Evolutionary conservation across 2,329 filamentous ascomycete species (phyloP), one percentile per base, ranked within the genome.

Genomic region (Metarhizium brunneum): DNA sequence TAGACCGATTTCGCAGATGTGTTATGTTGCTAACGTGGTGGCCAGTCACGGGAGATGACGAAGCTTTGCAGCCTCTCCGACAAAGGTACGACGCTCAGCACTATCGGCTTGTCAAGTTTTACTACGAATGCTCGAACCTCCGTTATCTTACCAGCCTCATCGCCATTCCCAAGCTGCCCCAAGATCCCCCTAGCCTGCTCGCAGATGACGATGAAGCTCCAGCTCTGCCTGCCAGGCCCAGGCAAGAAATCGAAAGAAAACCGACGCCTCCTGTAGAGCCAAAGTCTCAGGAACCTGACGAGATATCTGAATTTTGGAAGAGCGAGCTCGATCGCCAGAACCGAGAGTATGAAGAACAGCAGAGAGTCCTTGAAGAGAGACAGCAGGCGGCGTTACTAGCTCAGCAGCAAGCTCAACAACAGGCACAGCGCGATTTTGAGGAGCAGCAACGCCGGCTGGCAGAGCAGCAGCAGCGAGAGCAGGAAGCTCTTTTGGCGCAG

Each of bases 291-390:
- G 94, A 96, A 64, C 92, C 92, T 0, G 92, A 94, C 66, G 90
- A 95, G 51, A 97, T 99, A 67, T 90, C 90, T 53, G 94, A 99
- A 65, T 99, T 99, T 71, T 99, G 94, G 94, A 95, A 95, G 73
- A 89, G 84, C 63, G 92, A 97, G 70, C 83, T 96, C 59, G 87
- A 88, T 61, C 83, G 91, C 38, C 91, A 96, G 69, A 95, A 97
- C 69, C 85, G 91, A 62, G 91, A 96, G 69, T 99, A 95, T 66
- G 94, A 95, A 67, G 90, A 92, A 50, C 92, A 99, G 71, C 94
- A 99, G 73, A 83, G 86, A 42, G 85, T 94, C 16, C 74, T 99
- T 49, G 88, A 95, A 66, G 87, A 92, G 63, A 89, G 92, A 61
- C 92, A 92, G 74, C 86, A 92, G 61, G 84, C 89, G 11, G 85